Evolutionary conservation across 441 rosid genomes (phyloP), one percentile per base, ranked within the genome.

Genomic region (Gossypium lobatum): DNA sequence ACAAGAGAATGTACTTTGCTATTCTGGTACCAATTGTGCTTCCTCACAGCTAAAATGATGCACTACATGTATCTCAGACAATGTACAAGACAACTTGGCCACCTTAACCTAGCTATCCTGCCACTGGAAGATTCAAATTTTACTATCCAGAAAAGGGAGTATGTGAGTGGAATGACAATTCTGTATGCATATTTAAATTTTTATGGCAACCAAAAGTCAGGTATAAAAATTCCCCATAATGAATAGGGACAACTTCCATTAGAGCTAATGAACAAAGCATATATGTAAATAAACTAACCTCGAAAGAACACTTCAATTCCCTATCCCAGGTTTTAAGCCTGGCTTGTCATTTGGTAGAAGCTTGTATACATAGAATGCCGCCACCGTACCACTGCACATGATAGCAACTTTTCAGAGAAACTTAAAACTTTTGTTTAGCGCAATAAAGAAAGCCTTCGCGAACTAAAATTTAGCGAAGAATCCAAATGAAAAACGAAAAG

Each of bases 341-440:
- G 79, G 80, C 52, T 71, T 66, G 48, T 75, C 62, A 77, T 81
- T 79, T 46, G 66, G 55, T 9, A 31, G 59, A 17, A 91, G 76
- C 86, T 85, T 88, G 73, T 89, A 91, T 6, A 82, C 25, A 77
- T 88, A 91, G 81, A 93, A 91, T 73, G 80, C 91, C 23, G 80
- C 79, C 81, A 88, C 80, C 26, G 88, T 86, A 17, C 92, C 92
- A 78, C 96, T 91, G 86, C 83, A 84, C 42, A 77, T 7, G 64
- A 69, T 25, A 57, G 26, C n/a, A 14, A 61, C 31, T 9, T 28
- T 23, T 69, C 17, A 52, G 25, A 54, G 14, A 16, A 28, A 8
- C 28, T 26, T 34, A 34, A 42, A n/a, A 26, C 57, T 20, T 28
- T 16, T 14, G 21, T 14, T 17, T 37, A 64, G 16, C 20, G 16